A percentile compares a stretch with the other conserved stretches of the same genome.
These are phyloP conservation scores for Theileria sp. DNA, from an alignment of 169 alveolate genomes.

Conservation along the genomic window DNA sequence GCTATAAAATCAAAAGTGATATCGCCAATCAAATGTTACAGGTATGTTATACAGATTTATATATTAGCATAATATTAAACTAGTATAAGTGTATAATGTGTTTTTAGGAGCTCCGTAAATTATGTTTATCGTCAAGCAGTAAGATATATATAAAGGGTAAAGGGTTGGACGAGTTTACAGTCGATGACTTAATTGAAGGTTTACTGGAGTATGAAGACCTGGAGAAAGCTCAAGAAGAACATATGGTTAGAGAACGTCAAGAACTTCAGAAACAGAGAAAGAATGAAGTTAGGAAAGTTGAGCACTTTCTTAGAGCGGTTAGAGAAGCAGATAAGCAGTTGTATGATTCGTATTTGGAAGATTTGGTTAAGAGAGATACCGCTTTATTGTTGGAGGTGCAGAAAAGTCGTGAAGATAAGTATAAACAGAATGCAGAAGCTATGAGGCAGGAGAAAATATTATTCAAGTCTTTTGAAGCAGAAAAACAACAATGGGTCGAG, in stretches of 20 bases:
- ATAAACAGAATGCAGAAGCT: constrained; percentile 69
- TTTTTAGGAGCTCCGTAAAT: constrained; percentile 41
- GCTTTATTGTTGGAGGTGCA: constrained; percentile 69
- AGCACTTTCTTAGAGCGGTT: constrained; percentile 83
- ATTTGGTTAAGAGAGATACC: constrained; percentile 69
- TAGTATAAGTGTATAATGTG: too few relatives aligned
- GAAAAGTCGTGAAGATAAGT: constrained; percentile 70
- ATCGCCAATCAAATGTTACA: constrained; percentile 76
- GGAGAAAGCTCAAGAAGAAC: constrained; percentile 83
- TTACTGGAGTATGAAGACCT: constrained; percentile 84
- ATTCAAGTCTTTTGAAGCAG: constrained; percentile 60
- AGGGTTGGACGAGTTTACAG: constrained; percentile 81
- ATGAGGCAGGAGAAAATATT: constrained; percentile 65
- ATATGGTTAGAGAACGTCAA: constrained; percentile 77
- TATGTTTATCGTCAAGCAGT: constrained; percentile 72
- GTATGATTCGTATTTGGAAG: constrained; percentile 69
- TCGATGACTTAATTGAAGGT: constrained; percentile 84
- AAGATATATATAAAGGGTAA: constrained; percentile 83
- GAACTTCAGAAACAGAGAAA: constrained; percentile 80
- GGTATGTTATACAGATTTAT: constrained; percentile 56
- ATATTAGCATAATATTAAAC: too few relatives aligned
- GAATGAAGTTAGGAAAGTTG: constrained; percentile 81
- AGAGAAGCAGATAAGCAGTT: constrained; percentile 78
- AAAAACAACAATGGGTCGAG: constrained; percentile 69
- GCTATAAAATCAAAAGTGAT: constrained; percentile 80